These are phyloP conservation scores for Postia placenta DNA, from an alignment of 768 basidiomycete species.

Conservation along the genomic window DNA sequence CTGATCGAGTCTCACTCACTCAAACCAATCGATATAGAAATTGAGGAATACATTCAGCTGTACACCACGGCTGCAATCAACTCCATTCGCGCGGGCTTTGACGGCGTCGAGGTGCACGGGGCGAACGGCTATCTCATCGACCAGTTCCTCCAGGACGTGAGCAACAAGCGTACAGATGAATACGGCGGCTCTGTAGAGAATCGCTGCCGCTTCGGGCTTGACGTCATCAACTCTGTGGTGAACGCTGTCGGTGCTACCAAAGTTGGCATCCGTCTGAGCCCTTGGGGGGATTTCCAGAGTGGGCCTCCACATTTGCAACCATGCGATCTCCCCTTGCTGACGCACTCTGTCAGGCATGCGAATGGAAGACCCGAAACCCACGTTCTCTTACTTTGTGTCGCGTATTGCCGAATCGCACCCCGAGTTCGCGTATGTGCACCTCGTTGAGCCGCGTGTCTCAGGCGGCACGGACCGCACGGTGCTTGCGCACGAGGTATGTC, in stretches of 20 bases:
- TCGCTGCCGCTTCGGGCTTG: slow-evolving; percentile 37
- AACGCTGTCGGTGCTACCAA: slow-evolving; percentile 35
- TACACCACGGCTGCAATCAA: slow-evolving; percentile 17
- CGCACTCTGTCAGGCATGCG: slow-evolving; percentile 31
- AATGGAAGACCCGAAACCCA: slow-evolving; percentile 41
- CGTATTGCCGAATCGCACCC: slow-evolving; percentile 35
- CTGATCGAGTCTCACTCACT: neutral
- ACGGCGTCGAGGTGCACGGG: slow-evolving; percentile 19
- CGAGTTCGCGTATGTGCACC: slow-evolving; percentile 33
- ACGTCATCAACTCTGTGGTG: slow-evolving; percentile 33
- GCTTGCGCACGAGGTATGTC: neutral
- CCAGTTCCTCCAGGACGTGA: slow-evolving; percentile 31
- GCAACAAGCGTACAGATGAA: slow-evolving; percentile 39
- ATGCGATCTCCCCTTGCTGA: neutral
- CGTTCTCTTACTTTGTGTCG: slow-evolving; percentile 35
- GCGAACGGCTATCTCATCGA: slow-evolving; percentile 28
- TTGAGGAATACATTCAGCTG: slow-evolving; percentile 34
- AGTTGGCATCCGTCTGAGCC: slow-evolving; percentile 32
- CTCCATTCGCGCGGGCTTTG: slow-evolving; percentile 24
- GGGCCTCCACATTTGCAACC: slow-evolving; percentile 10
- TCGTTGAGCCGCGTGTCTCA: slow-evolving; percentile 27
- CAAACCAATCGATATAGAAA: slow-evolving; percentile 9
- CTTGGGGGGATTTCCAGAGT: slow-evolving; percentile 30
- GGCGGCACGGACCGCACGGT: neutral
- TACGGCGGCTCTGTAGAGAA: slow-evolving; percentile 46